These are phyloP conservation scores for Knoxdaviesia capensis DNA, from an alignment of 2,329 filamentous ascomycete genomes.

Conservation along the genomic window DNA sequence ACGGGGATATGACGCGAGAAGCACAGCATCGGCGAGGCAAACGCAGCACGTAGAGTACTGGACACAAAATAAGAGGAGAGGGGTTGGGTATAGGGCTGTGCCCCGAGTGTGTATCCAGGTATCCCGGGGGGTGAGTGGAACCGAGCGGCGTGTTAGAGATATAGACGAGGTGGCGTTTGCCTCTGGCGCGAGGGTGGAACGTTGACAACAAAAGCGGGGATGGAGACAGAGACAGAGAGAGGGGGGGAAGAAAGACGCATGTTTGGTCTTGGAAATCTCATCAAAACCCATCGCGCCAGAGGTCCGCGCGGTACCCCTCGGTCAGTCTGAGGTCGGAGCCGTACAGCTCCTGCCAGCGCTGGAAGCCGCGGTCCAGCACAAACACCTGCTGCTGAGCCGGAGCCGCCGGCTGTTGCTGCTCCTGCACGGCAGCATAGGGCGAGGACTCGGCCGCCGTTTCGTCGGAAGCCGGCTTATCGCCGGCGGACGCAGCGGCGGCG, in stretches of 20 bases:
- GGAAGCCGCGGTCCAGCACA: constrained; percentile 69
- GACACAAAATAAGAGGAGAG: too few species aligned
- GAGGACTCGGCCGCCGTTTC: constrained; percentile 6
- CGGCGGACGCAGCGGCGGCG: neutral
- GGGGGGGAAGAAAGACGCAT: neutral
- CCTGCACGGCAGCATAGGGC: constrained; percentile 1
- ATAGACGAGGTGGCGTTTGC: too few species aligned
- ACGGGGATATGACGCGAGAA: too few species aligned
- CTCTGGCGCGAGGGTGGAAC: too few species aligned
- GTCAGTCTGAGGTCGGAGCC: constrained; percentile 65
- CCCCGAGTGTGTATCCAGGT: too few species aligned
- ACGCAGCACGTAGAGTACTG: too few species aligned
- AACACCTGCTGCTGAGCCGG: constrained; percentile 46
- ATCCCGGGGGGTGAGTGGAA: too few species aligned
- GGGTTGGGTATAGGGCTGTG: too few species aligned
- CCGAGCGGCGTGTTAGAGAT: too few species aligned
- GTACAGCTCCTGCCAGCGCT: constrained; percentile 71
- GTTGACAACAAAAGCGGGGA: neutral
- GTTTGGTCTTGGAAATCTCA: neutral
- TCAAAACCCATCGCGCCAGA: constrained; percentile 34
- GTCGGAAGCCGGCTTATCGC: constrained; percentile 6
- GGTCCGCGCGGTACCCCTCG: constrained; percentile 63
- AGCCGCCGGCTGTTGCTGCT: neutral
- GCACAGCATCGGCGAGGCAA: too few species aligned
- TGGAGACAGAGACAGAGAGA: neutral